phyloP scores from a whole-genome alignment of 495 filamentous ascomycete species.

The Neurospora sp. region DNA sequence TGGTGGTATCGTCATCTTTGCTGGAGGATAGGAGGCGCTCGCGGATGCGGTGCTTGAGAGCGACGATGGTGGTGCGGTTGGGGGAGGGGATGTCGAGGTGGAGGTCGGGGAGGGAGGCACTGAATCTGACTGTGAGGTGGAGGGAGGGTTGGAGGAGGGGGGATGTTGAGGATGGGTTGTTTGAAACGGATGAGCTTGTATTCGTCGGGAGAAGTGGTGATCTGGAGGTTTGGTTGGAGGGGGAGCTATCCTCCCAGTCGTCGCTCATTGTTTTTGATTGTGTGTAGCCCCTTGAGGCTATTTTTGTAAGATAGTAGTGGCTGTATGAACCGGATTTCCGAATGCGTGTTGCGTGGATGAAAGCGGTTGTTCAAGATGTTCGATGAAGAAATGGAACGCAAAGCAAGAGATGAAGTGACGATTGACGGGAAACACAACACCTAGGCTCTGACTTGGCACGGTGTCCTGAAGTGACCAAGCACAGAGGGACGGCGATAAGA shows the following conservation, averaged over 20 bases:
- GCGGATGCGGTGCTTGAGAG: slow-evolving; percentile 76
- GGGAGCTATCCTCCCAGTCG: neutral
- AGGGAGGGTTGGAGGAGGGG: slow-evolving; percentile 46
- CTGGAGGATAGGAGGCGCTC: slow-evolving; percentile 41
- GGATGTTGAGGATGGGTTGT: slow-evolving; percentile 18
- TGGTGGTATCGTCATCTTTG: slow-evolving; percentile 26
- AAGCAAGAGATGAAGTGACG: neutral
- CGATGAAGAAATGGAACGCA: neutral
- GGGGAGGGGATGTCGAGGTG: slow-evolving; percentile 63
- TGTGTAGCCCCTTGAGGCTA: neutral
- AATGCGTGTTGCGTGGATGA: neutral
- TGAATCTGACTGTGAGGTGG: slow-evolving; percentile 79
- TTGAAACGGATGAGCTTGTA: slow-evolving; percentile 2
- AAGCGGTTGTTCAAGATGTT: neutral
- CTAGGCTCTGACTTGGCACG: neutral
- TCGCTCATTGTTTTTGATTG: neutral
- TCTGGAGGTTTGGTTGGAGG: slow-evolving; percentile 1
- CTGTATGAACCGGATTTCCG: neutral
- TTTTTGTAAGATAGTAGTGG: neutral
- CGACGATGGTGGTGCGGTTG: slow-evolving; percentile 55
- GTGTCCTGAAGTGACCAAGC: neutral
- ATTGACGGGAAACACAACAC: neutral
- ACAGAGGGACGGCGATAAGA: neutral
- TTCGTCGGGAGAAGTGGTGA: slow-evolving; percentile 1
- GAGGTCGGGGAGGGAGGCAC: slow-evolving; percentile 72